These are phyloP conservation scores for Schwanniomyces sp. DNA, from an alignment of 805 yeast genomes.

Conservation along the genomic window DNA sequence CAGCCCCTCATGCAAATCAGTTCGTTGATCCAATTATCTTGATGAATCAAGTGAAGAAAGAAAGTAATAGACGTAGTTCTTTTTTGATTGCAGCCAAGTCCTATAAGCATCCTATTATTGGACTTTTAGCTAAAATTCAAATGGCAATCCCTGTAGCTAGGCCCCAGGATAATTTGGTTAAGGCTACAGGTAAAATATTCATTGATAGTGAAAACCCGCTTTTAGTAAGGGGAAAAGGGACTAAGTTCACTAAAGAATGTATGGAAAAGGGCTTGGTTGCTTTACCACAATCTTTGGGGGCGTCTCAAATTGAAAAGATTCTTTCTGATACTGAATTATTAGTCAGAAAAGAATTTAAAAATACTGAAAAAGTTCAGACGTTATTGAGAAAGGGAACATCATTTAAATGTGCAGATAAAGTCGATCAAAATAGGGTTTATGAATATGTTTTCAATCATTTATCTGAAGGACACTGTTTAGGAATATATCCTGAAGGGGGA, in stretches of 20 bases:
- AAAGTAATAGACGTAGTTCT: constrained; percentile 66
- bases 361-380: constrained; percentile 42
- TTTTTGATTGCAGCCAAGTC: constrained; percentile 87
- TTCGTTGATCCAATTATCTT: constrained; percentile 81
- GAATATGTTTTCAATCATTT: constrained; percentile 82
- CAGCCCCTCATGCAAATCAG: constrained; percentile 97
- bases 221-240: constrained; percentile 61
- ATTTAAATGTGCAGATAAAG: constrained; percentile 75
- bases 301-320: constrained; percentile 66
- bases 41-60: constrained; percentile 74
- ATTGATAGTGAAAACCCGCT: constrained; percentile 56
- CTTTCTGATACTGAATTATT: constrained; percentile 69
- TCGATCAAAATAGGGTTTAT: constrained; percentile 85
- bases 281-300: constrained; percentile 76
- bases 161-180: constrained; percentile 79
- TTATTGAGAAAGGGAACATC: constrained; percentile 51
- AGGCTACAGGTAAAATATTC: constrained; percentile 66
- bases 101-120: constrained; percentile 63
- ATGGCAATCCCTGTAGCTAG: constrained; percentile 88
- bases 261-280: constrained; percentile 67
- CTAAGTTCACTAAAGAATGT: constrained; percentile 65
- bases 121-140: constrained; percentile 71
- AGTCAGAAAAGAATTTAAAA: constrained; percentile 68
- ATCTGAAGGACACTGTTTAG: constrained; percentile 76
- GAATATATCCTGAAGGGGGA: constrained; percentile 98